A percentile compares a stretch with the other conserved stretches of the same genome.
These are phyloP conservation scores for Pythium folliculosum DNA, from an alignment of 352 stramenopile species.

Conservation along the genomic window DNA sequence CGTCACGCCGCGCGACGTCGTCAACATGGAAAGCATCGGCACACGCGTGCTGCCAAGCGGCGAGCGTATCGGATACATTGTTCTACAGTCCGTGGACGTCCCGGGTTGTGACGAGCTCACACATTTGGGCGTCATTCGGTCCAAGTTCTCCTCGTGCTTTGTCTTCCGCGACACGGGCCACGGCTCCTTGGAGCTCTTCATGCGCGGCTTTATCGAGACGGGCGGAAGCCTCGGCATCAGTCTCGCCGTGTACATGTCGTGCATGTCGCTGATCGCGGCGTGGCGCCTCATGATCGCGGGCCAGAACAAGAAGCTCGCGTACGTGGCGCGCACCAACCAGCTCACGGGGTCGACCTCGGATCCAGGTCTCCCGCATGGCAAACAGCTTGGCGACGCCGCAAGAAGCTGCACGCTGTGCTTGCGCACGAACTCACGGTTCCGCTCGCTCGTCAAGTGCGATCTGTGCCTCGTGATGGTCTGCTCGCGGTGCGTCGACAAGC, in stretches of 20 bases:
- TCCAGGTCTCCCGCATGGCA: neutral
- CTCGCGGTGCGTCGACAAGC: slow-evolving; percentile 19
- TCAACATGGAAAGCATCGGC: slow-evolving; percentile 17
- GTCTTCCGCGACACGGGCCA: slow-evolving; percentile 46
- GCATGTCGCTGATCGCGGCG: slow-evolving; percentile 6
- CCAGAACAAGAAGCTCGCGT: slow-evolving; percentile 21
- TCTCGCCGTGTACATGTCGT: slow-evolving; percentile 1
- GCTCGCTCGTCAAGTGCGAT: slow-evolving; percentile 6
- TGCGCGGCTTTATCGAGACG: slow-evolving; percentile 47
- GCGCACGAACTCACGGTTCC: neutral
- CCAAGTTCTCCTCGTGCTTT: slow-evolving; percentile 49
- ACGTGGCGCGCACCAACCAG: neutral
- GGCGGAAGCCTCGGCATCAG: slow-evolving; percentile 16
- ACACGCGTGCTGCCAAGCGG: neutral
- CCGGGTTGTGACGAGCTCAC: slow-evolving; percentile 12
- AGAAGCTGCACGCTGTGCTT: slow-evolving; percentile 10
- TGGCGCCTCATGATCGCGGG: slow-evolving; percentile 9
- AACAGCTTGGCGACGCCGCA: neutral
- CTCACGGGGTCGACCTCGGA: neutral
- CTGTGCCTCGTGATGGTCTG: slow-evolving; percentile 9
- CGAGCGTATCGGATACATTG: slow-evolving; percentile 13
- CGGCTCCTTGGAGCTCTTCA: slow-evolving; percentile 44
- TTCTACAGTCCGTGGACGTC: slow-evolving; percentile 16
- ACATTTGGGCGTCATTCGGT: slow-evolving; percentile 37
- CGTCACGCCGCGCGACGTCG: slow-evolving; percentile 5